Evolutionary conservation across 495 filamentous ascomycete species (phyloP).

Genomic region (Penicillium verhagenii): DNA sequence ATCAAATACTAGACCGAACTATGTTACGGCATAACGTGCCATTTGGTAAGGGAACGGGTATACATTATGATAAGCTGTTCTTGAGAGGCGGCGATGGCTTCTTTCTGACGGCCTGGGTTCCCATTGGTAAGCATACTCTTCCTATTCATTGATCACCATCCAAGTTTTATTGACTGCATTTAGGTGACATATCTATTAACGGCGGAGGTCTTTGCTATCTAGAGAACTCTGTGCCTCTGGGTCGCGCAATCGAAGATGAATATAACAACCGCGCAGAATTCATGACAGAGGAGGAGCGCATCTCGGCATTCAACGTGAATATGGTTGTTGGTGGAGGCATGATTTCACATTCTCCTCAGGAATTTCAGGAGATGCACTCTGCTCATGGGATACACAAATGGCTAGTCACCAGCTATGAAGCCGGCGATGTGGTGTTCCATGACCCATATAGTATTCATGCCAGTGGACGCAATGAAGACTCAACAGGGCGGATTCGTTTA

Average conservation of each 20-base stretch:
- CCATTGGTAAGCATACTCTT: constrained; percentile 43
- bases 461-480: constrained; percentile 48
- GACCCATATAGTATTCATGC: constrained; percentile 51
- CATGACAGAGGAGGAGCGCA: constrained; percentile 17
- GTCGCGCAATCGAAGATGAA: constrained; percentile 18
- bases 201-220: constrained; percentile 58
- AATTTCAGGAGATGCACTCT: constrained; percentile 16
- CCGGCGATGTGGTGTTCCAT: constrained; percentile 57
- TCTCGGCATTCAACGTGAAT: constrained; percentile 23
- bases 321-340: constrained; percentile 21
- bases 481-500: constrained; percentile 42
- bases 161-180: too few species aligned
- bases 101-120: constrained; percentile 57
- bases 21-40: constrained; percentile 56
- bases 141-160: too few species aligned
- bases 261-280: constrained; percentile 12
- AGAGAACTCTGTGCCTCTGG: constrained; percentile 26
- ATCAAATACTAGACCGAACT: constrained; percentile 39
- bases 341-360: constrained; percentile 17
- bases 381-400: constrained; percentile 25
- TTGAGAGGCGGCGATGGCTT: constrained; percentile 49
- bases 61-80: constrained; percentile 60
- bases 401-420: constrained; percentile 50
- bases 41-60: constrained; percentile 47
- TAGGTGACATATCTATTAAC: constrained; percentile 44